Evolutionary conservation across 2,329 filamentous ascomycete species (phyloP).

Genomic region (Alternaria conjuncta): DNA sequence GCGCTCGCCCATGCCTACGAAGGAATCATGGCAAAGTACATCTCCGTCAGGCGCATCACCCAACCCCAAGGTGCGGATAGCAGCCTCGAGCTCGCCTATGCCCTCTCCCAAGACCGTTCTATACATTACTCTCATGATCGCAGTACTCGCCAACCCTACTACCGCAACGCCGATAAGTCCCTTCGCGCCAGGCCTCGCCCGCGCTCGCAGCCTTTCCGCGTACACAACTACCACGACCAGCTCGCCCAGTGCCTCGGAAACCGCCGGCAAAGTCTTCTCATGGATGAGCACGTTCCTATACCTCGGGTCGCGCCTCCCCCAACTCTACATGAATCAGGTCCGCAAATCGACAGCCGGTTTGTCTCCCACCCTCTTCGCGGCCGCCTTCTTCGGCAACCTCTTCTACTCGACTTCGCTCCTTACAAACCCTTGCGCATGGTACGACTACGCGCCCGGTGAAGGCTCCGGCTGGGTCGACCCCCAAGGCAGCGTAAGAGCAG

Average conservation of each 20-base stretch:
- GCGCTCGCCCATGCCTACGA: conserved; percentile 35
- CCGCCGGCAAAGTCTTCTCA: conserved; percentile 52
- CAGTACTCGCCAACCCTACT: conserved; percentile 50
- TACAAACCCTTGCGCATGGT: conserved; percentile 69
- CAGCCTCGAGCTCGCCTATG: conserved; percentile 51
- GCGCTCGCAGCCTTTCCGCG: conserved; percentile 19
- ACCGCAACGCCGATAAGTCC: conserved; percentile 36
- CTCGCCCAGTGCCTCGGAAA: conserved; percentile 30
- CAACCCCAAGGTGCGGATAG: conserved; percentile 41
- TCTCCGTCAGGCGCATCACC: conserved; percentile 27
- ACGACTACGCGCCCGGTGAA: conserved; percentile 59
- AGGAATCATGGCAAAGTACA: conserved; percentile 35
- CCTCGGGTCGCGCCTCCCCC: conserved; percentile 55
- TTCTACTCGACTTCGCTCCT: conserved; percentile 70
- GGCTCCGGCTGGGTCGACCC: conserved; percentile 66
- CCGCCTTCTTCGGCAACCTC: conserved; percentile 71
- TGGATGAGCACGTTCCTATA: conserved; percentile 53
- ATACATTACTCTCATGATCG: conserved; percentile 55
- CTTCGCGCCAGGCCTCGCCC: conserved; percentile 28
- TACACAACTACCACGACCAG: conserved; percentile 5
- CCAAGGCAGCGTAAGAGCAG: conserved; percentile 60
- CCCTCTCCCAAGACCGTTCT: conserved; percentile 55
- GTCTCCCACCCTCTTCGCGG: conserved; percentile 67
- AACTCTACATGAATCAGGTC: conserved; percentile 69
- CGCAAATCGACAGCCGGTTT: conserved; percentile 70